These are phyloP conservation scores for Chrysoporthe cubensis DNA, from an alignment of 2,329 filamentous ascomycete genomes.

Conservation along the genomic window DNA sequence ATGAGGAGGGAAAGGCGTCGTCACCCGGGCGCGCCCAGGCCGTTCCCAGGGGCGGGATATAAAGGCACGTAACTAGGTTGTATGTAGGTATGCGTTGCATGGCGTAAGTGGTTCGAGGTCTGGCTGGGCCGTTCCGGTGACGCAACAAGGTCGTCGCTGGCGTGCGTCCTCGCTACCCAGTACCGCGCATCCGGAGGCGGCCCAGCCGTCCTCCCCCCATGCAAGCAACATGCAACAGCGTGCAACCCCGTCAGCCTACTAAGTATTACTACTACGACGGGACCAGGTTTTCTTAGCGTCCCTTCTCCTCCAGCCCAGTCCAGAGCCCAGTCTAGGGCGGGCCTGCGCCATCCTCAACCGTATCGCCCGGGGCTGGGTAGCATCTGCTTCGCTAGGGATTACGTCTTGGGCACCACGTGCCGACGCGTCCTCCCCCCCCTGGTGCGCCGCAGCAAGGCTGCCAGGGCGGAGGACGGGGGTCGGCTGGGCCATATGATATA, in stretches of 20 bases:
- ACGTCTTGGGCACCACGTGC: conserved; percentile 6
- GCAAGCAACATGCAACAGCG: too few species aligned
- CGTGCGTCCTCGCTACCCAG: background rate
- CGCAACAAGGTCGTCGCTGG: background rate
- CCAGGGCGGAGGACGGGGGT: background rate
- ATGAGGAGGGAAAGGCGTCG: background rate
- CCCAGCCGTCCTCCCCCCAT: too few species aligned
- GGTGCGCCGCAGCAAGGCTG: background rate
- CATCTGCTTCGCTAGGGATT: background rate
- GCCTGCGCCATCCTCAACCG: too few species aligned
- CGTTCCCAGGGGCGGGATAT: background rate
- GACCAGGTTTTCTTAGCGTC: too few species aligned
- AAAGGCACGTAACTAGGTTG: background rate
- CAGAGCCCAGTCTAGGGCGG: too few species aligned
- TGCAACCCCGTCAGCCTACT: too few species aligned
- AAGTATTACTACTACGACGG: too few species aligned
- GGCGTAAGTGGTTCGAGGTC: conserved; percentile 1
- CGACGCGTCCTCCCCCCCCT: background rate
- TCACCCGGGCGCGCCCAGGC: background rate
- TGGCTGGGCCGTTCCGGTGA: background rate
- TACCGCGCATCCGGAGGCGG: background rate
- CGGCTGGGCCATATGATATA: too few species aligned
- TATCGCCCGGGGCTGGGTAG: background rate
- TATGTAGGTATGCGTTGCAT: background rate
- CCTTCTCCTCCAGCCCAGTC: too few species aligned